These are phyloP conservation scores for Ceratobasidium papillatum DNA, from an alignment of 1,284 basidiomycete species.

Conservation along the genomic window DNA sequence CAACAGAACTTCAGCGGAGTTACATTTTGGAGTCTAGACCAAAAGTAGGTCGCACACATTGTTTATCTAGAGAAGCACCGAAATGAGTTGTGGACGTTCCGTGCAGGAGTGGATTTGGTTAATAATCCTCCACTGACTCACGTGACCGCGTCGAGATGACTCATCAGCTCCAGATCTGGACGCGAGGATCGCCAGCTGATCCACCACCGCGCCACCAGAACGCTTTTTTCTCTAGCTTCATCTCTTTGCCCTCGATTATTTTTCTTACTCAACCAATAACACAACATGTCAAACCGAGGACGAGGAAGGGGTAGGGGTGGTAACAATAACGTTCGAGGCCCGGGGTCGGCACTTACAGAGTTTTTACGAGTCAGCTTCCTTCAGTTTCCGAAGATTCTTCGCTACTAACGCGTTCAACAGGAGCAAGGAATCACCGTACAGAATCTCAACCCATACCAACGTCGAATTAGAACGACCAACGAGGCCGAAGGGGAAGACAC, in stretches of 20 bases:
- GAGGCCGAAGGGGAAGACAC: slow-evolving; percentile 51
- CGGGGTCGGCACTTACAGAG: slow-evolving; percentile 90
- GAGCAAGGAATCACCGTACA: slow-evolving; percentile 80
- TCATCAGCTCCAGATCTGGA: slow-evolving; percentile 30
- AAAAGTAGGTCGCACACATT: too few species aligned
- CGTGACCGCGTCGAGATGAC: slow-evolving; percentile 24
- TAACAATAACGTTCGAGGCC: slow-evolving; percentile 80
- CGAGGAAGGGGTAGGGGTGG: slow-evolving; percentile 31
- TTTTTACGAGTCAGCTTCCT: slow-evolving; percentile 76
- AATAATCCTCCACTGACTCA: slow-evolving; percentile 7
- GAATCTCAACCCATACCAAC: slow-evolving; percentile 60
- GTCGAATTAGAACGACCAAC: slow-evolving; percentile 46
- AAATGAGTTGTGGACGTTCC: too few species aligned
- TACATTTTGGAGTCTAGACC: too few species aligned
- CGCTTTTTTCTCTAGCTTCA: neutral
- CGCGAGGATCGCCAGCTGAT: slow-evolving; percentile 11
- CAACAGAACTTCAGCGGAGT: too few species aligned
- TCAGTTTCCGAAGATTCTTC: neutral
- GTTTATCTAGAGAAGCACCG: too few species aligned
- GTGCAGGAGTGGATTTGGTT: too few species aligned
- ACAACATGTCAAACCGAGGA: slow-evolving; percentile 24
- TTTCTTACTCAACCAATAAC: neutral
- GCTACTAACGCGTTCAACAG: slow-evolving; percentile 54
- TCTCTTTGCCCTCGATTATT: neutral
- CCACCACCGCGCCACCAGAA: slow-evolving; percentile 15